phyloP scores from a whole-genome alignment of 2,329 filamentous ascomycete genomes.

The Curvularia lunata region DNA sequence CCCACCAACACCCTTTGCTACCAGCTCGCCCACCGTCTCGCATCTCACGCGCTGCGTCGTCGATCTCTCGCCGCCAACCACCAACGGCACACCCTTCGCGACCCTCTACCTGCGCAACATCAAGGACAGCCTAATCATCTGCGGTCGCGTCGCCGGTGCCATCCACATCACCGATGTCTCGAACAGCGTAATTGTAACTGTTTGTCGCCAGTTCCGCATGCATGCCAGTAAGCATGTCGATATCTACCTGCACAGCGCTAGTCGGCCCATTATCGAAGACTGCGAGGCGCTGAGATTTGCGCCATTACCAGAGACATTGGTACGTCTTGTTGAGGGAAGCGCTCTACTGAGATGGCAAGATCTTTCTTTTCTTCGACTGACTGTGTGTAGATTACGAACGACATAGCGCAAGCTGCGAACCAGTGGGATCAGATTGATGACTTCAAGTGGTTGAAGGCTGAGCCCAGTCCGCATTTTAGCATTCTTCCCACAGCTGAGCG shows the following conservation, averaged over 20 bases:
- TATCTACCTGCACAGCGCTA: conserved; percentile 81
- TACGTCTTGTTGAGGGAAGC: conserved; percentile 53
- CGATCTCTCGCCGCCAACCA: conserved; percentile 74
- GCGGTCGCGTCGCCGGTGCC: conserved; percentile 78
- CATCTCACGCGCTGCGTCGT: conserved; percentile 74
- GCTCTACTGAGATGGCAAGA: too few relatives aligned
- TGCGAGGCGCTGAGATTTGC: conserved; percentile 81
- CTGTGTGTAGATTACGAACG: conserved; percentile 27
- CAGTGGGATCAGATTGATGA: conserved; percentile 93
- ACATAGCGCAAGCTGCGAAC: conserved; percentile 55
- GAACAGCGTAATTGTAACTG: conserved; percentile 74
- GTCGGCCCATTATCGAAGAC: conserved; percentile 92
- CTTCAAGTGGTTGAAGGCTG: conserved; percentile 94
- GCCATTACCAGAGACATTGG: conserved; percentile 72
- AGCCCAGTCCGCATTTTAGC: conserved; percentile 87
- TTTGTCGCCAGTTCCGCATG: conserved; percentile 86
- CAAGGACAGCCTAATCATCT: conserved; percentile 73
- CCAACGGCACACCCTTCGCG: conserved; percentile 64
- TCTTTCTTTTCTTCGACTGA: conserved; percentile 22
- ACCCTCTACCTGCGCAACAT: conserved; percentile 74
- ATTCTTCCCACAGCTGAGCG: conserved; percentile 67
- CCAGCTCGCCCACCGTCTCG: conserved; percentile 74
- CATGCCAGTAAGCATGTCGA: conserved; percentile 83
- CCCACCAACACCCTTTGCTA: conserved; percentile 71
- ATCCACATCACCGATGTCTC: conserved; percentile 80